Conservation (phyloP, 2,329 filamentous ascomycete genomes). For the Nemania diffusa region DNA sequence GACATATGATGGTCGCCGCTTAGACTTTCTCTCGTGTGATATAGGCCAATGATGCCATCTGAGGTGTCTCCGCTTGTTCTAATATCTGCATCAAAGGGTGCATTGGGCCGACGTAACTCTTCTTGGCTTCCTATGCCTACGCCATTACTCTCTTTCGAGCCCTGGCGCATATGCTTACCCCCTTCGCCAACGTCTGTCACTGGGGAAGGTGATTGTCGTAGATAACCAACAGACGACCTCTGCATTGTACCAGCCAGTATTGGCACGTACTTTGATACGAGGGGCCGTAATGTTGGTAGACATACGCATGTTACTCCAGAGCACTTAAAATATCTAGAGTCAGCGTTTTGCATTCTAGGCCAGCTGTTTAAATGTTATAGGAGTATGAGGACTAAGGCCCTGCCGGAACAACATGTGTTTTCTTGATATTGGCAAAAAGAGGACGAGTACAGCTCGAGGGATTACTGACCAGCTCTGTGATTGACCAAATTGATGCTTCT, state of each 20-base stretch:
- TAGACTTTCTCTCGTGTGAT: slow-evolving; percentile 20
- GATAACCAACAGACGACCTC: slow-evolving; percentile 26
- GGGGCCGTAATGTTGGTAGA: slow-evolving; percentile 51
- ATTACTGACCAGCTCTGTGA: slow-evolving; percentile 46
- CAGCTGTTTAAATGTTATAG: not conserved
- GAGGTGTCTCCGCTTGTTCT: slow-evolving; percentile 30
- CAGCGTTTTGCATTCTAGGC: not conserved
- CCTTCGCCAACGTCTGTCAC: slow-evolving; percentile 23
- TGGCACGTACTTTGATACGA: slow-evolving; percentile 43
- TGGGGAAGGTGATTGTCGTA: not conserved
- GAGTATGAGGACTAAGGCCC: not conserved
- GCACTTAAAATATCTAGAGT: slow-evolving; percentile 29
- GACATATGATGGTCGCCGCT: slow-evolving; percentile 1
- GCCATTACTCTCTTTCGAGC: slow-evolving; percentile 33
- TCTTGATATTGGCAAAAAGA: not conserved
- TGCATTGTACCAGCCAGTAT: slow-evolving; percentile 39
- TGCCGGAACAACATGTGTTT: not conserved
- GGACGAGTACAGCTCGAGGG: not conserved
- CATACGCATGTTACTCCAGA: slow-evolving; percentile 52
- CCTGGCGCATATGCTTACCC: slow-evolving; percentile 33
- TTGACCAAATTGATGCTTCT: slow-evolving; percentile 51
- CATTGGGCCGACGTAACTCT: slow-evolving; percentile 29
- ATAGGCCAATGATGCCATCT: slow-evolving; percentile 24
- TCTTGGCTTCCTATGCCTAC: slow-evolving; percentile 20
- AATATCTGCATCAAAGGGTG: not conserved